Percentiles rank a stretch among this genome's conserved stretches.
phyloP scores from a whole-genome alignment of 2,329 filamentous ascomycete genomes.

The Leptographium procerum region DNA sequence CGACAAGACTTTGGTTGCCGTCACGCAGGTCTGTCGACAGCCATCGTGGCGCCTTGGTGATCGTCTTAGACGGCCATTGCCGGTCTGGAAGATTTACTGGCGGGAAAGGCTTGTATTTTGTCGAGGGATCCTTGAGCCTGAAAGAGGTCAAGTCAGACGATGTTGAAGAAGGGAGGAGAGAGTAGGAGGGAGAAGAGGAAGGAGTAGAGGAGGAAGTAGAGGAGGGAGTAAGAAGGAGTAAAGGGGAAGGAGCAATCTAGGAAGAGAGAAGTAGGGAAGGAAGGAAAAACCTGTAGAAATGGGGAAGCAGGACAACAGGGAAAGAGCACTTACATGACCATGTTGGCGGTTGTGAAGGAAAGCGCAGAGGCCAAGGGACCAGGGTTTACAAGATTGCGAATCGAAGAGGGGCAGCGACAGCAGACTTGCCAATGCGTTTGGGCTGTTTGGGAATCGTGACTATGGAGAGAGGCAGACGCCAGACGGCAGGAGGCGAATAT shows the following conservation, averaged over 20 bases:
- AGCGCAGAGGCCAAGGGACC: neutral
- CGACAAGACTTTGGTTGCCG: conserved; percentile 85
- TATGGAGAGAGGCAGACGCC: neutral
- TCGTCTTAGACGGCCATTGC: conserved; percentile 73
- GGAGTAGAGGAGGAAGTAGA: neutral
- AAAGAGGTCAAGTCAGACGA: neutral
- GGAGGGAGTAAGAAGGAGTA: neutral
- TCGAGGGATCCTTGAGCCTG: conserved; percentile 65
- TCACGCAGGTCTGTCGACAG: conserved; percentile 80
- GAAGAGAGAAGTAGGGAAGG: neutral
- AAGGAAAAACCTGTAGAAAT: too few relatives aligned
- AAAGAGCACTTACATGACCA: neutral
- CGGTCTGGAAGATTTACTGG: conserved; percentile 56
- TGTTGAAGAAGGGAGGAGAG: neutral
- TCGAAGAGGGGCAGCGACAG: neutral
- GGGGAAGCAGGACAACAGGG: neutral
- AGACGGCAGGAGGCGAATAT: neutral
- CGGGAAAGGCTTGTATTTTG: conserved; percentile 63
- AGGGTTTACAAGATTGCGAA: neutral
- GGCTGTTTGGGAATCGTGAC: neutral
- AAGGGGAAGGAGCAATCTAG: neutral
- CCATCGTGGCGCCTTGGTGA: conserved; percentile 83
- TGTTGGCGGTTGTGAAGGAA: neutral
- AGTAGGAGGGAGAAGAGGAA: neutral
- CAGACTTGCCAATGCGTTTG: too few relatives aligned